These are phyloP conservation scores for Setaria viridis DNA, from an alignment of 202 grass and related monocot species.

Conservation along the genomic window DNA sequence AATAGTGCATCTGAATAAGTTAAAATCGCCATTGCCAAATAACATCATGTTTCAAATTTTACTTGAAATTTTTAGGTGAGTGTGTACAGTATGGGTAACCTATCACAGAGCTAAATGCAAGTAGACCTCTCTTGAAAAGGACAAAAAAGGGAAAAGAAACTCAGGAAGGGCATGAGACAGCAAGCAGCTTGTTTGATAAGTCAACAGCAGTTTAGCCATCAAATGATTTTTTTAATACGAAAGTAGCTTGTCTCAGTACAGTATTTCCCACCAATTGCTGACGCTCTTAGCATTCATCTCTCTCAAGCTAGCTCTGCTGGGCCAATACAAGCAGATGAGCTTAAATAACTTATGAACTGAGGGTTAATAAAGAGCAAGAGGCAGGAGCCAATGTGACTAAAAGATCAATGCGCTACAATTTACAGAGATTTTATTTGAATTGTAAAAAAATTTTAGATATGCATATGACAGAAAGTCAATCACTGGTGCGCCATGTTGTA, in stretches of 20 bases:
- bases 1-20: conserved; percentile 17
- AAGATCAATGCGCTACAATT: not conserved
- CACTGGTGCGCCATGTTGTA: not conserved
- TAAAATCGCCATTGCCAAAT: conserved; percentile 14
- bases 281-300: not conserved
- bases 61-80: not conserved
- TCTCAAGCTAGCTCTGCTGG: not conserved
- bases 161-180: not conserved
- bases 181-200: not conserved
- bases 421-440: conserved; percentile 22
- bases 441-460: not conserved
- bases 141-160: not conserved
- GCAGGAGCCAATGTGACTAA: conserved; percentile 5
- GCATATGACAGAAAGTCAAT: not conserved
- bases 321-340: not conserved
- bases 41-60: not conserved
- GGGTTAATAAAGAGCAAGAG: not conserved
- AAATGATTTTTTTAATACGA: conserved; percentile 1
- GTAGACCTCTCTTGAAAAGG: not conserved
- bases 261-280: not conserved
- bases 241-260: not conserved
- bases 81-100: not conserved
- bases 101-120: conserved; percentile 15
- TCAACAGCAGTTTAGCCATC: not conserved
- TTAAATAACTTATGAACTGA: not conserved